Evolutionary conservation across 768 basidiomycete genomes (phyloP), one percentile per base, ranked within the genome.

Genomic region (Polyporus arcularius): DNA sequence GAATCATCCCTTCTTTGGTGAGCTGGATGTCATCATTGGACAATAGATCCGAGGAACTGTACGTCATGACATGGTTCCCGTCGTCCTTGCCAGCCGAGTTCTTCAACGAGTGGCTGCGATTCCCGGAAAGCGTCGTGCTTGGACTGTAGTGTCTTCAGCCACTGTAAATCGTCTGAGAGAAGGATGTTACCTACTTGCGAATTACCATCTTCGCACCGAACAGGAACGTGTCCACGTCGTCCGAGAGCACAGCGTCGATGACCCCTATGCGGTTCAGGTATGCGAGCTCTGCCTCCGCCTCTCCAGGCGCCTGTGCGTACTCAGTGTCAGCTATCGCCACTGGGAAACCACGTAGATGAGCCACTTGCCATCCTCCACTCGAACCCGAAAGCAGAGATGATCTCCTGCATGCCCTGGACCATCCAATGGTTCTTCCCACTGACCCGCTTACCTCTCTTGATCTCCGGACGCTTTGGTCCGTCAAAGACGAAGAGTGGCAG

Each of bases 271-370:
- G 78, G 67, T 94, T 95, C 55, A 98, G 79, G 63, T 91, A 88
- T 0, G 95, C 95, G 2, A 98, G 79, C 69, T 96, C 95, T 0
- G 95, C 95, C 72, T 98, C 96, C 0, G 96, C 96, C 74, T 97
- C 96, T 16, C 93, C 94, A 6, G 95, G 95, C 15, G 94, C 95
- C 87, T 87, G 71, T 9, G 11, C 28, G 45, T 26, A 21, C 2
- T 6, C 21, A 48, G 28, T 26, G 21, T 9, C 8, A 26, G 14
- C 46, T 7, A 21, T 28, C 26, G 46, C 28, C 21, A 26, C 12
- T 18, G 21, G 2, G 5, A 43, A 16, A 16, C 15, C 6, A 72
- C 63, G 28, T 61, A 66, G n/a, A 71, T 61, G 45, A 71, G 62
- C 40, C 63, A 61, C 83, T 45, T 68, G 85, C 87, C 71, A 80